Percentiles rank a stretch among this genome's conserved stretches.
These are phyloP conservation scores for Pseudogymnoascus pannorum DNA, from an alignment of 2,329 filamentous ascomycete species.

Conservation along the genomic window DNA sequence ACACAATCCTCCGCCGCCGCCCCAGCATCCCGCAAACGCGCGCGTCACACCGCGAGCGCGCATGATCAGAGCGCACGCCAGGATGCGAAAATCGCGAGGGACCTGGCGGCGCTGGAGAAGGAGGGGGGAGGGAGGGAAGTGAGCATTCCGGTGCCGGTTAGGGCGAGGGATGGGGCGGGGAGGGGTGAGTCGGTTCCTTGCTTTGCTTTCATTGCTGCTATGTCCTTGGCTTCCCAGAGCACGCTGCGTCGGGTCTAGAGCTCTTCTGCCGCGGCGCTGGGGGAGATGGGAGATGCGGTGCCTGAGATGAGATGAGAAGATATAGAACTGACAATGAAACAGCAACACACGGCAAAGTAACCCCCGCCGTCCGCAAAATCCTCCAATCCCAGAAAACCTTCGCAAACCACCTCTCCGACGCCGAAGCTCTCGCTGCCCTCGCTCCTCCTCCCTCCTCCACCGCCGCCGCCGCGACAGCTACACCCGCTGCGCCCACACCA, in stretches of 20 bases:
- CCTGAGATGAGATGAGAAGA: too few relatives aligned
- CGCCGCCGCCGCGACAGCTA: constrained; percentile 13
- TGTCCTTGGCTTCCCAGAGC: too few relatives aligned
- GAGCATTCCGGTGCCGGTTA: constrained; percentile 60
- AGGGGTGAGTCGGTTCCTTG: too few relatives aligned
- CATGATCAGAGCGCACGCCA: constrained; percentile 73
- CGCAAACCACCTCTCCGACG: constrained; percentile 74
- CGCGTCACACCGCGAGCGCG: constrained; percentile 47
- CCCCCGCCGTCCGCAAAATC: constrained; percentile 61
- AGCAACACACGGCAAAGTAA: constrained; percentile 28
- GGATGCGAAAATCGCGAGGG: constrained; percentile 71
- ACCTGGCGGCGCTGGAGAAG: constrained; percentile 73
- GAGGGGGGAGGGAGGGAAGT: constrained; percentile 65
- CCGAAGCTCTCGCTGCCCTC: constrained; percentile 51
- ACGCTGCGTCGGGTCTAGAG: too few relatives aligned
- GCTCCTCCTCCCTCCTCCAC: constrained; percentile 33
- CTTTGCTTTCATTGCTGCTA: too few relatives aligned
- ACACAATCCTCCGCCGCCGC: constrained; percentile 47
- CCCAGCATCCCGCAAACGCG: constrained; percentile 62
- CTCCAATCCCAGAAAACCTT: constrained; percentile 77
- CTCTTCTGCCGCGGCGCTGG: too few relatives aligned
- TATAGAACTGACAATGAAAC: too few relatives aligned
- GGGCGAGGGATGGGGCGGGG: constrained; percentile 38
- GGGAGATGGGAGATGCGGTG: not conserved
- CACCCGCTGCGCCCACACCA: constrained; percentile 17